These are phyloP conservation scores for Cyclotella atomus DNA, from an alignment of 108 stramenopile genomes.

Conservation along the genomic window DNA sequence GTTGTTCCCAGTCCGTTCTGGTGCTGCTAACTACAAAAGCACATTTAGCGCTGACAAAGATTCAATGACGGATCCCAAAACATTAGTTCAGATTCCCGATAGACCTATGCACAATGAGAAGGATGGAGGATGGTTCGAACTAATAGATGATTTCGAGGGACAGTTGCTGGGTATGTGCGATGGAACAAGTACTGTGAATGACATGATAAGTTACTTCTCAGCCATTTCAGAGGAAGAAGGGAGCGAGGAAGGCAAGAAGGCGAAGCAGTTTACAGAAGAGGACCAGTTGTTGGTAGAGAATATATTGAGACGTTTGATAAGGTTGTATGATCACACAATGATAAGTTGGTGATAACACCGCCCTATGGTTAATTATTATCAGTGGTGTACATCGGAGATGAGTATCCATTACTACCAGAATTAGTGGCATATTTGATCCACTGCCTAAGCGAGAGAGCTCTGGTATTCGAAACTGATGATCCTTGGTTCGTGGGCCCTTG, in stretches of 20 bases:
- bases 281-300: constrained; percentile 70
- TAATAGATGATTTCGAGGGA: constrained; percentile 86
- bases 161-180: constrained; percentile 78
- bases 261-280: constrained; percentile 53
- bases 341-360: constrained; percentile 90
- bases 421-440: too few relatives aligned
- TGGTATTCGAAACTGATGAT: too few relatives aligned
- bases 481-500: too few relatives aligned
- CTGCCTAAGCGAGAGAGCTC: too few relatives aligned
- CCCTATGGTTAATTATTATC: too few relatives aligned
- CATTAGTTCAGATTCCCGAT: constrained; percentile 78
- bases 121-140: constrained; percentile 72
- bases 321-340: constrained; percentile 80
- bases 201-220: constrained; percentile 75
- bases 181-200: constrained; percentile 72
- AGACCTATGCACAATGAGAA: constrained; percentile 78
- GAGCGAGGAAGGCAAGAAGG: constrained; percentile 9
- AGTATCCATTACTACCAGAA: too few relatives aligned
- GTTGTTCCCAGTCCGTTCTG: constrained; percentile 64
- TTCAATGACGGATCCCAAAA: constrained; percentile 40
- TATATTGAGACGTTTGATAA: constrained; percentile 68
- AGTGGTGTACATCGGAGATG: too few relatives aligned
- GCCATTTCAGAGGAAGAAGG: constrained; percentile 49
- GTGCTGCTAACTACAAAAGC: constrained; percentile 64
- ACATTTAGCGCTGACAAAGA: constrained; percentile 55